Percentiles rank a stretch among this genome's conserved stretches.
phyloP scores from a whole-genome alignment of 1,284 basidiomycete species.

The Cutaneotrichosporon sp. region DNA sequence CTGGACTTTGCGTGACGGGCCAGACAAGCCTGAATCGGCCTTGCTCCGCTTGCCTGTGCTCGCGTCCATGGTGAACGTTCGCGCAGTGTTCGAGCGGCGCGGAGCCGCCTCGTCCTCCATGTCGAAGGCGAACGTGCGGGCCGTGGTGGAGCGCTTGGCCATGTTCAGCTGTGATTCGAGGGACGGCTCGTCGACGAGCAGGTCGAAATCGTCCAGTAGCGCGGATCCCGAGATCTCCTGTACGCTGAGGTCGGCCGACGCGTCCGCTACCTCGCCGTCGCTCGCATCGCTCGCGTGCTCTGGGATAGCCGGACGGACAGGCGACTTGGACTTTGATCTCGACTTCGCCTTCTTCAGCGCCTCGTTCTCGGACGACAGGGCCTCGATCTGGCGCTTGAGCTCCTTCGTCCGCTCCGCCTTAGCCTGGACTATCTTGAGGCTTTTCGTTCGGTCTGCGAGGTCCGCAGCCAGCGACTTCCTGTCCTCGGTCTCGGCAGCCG shows the following conservation, averaged over 20 bases:
- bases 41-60: not conserved
- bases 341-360: not conserved
- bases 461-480: conserved; percentile 11
- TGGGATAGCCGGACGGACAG: too few species aligned
- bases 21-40: not conserved
- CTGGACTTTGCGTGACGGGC: too few species aligned
- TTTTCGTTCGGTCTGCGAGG: conserved; percentile 25
- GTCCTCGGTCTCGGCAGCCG: conserved; percentile 16
- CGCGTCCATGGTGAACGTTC: conserved; percentile 1
- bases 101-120: not conserved
- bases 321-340: too few species aligned
- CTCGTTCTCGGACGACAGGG: conserved; percentile 23
- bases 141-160: not conserved
- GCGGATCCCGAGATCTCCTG: not conserved
- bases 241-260: not conserved
- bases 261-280: not conserved
- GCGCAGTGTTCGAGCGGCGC: conserved; percentile 16
- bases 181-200: conserved; percentile 21
- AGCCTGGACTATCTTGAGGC: conserved; percentile 21
- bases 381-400: conserved; percentile 20
- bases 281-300: too few species aligned
- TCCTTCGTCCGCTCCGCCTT: conserved; percentile 29
- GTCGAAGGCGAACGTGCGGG: not conserved
- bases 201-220: conserved; percentile 22
- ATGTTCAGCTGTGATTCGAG: not conserved